Conservation (phyloP, 164 flowering plant species). For the Sedum album region DNA sequence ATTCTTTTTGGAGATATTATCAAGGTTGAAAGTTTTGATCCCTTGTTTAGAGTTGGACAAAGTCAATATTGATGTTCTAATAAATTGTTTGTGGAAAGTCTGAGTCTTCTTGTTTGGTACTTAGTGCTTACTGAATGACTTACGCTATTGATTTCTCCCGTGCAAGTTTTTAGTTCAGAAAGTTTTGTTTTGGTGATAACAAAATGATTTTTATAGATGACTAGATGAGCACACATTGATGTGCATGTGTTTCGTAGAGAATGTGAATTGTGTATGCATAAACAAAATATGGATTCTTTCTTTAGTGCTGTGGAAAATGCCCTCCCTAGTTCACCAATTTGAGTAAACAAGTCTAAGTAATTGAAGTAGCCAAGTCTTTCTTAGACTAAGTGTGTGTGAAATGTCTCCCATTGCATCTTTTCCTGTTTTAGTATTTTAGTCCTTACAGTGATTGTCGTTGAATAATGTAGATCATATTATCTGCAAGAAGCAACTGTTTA, state of each 20-base stretch:
- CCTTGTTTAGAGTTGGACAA: background rate
- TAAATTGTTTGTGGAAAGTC: background rate
- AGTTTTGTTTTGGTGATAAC: too few species aligned
- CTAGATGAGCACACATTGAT: too few species aligned
- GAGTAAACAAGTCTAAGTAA: background rate
- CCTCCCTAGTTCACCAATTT: background rate
- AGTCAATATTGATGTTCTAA: background rate
- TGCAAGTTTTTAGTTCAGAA: too few species aligned
- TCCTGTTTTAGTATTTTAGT: background rate
- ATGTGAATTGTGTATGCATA: background rate
- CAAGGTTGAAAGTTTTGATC: background rate
- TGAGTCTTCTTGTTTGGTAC: background rate
- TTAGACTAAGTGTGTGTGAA: background rate
- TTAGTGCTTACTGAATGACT: background rate
- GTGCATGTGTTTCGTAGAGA: background rate
- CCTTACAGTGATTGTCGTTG: background rate
- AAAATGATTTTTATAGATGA: too few species aligned
- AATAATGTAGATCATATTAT: background rate
- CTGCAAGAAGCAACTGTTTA: background rate
- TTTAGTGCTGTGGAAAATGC: background rate
- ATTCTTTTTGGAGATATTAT: background rate
- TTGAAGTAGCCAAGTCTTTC: background rate
- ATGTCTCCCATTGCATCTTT: background rate
- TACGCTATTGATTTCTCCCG: too few species aligned
- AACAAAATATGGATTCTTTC: background rate